Conservation (phyloP, 192 early-diverging fungal genomes). For the Coemansia umbellata region DNA sequence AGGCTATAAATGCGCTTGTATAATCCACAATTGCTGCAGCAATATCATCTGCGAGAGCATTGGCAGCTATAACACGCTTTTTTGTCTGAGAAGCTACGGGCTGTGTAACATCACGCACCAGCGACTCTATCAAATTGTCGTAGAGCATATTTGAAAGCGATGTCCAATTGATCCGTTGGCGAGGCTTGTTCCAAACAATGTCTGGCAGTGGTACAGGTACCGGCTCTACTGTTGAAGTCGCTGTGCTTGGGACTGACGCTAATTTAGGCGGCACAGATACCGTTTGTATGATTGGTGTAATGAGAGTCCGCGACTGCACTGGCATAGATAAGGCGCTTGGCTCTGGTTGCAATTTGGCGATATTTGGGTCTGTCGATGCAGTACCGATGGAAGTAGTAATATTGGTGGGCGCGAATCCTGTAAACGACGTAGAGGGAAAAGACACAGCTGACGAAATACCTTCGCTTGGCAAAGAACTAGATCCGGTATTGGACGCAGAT, state of each 20-base stretch:
- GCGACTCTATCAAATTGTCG: conserved; percentile 25
- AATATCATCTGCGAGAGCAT: conserved; percentile 24
- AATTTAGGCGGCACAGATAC: background rate
- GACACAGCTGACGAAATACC: no score
- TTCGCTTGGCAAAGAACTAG: no score
- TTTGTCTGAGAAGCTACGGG: conserved; percentile 5
- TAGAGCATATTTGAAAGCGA: conserved; percentile 33
- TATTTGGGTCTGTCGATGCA: no score
- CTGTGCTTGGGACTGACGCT: background rate
- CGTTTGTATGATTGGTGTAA: background rate
- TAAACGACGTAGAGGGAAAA: no score
- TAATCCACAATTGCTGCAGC: conserved; percentile 31
- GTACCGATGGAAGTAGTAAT: no score
- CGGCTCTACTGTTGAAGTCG: background rate
- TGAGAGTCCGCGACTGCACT: no score
- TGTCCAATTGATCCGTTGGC: conserved; percentile 43
- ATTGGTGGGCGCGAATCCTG: no score
- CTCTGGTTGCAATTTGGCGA: no score
- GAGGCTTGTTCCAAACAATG: conserved; percentile 41
- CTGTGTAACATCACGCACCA: conserved; percentile 10
- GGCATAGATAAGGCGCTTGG: no score
- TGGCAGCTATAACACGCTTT: conserved; percentile 1
- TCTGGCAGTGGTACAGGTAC: background rate
- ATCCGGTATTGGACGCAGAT: background rate
- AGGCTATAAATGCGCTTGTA: conserved; percentile 33